Evolutionary conservation across 2,329 filamentous ascomycete genomes (phyloP).

Genomic region (Apiospora phragmitis): DNA sequence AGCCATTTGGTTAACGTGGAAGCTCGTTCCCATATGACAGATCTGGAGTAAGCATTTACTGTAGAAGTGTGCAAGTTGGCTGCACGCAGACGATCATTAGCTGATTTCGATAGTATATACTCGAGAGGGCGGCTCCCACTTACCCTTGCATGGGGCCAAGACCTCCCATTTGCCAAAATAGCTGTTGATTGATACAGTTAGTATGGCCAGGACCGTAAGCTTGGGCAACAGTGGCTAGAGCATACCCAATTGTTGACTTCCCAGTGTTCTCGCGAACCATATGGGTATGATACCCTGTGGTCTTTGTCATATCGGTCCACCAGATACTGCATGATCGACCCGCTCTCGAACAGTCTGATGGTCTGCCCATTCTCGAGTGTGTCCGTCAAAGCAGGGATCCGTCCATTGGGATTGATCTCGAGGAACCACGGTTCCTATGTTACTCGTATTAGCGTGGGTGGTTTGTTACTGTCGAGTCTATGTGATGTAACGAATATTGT

Average conservation of each 20-base stretch:
- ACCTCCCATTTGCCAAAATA: slow-evolving; percentile 73
- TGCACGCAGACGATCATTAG: background rate
- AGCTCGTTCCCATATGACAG: no score
- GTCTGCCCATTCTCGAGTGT: slow-evolving; percentile 64
- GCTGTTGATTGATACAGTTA: slow-evolving; percentile 64
- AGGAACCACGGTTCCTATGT: slow-evolving; percentile 68
- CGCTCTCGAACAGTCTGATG: slow-evolving; percentile 82
- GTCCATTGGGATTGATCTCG: slow-evolving; percentile 88
- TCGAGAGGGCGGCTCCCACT: slow-evolving; percentile 50
- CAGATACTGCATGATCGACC: slow-evolving; percentile 82
- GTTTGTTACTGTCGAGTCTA: background rate
- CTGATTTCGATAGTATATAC: background rate
- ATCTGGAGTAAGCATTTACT: slow-evolving; percentile 43
- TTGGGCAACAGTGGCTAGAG: slow-evolving; percentile 80
- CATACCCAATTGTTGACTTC: slow-evolving; percentile 78
- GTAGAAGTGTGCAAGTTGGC: slow-evolving; percentile 60
- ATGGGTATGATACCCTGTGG: slow-evolving; percentile 79
- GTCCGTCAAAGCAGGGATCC: slow-evolving; percentile 86
- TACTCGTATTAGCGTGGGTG: background rate
- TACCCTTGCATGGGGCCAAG: slow-evolving; percentile 83
- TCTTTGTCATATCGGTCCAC: slow-evolving; percentile 79
- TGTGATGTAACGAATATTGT: background rate
- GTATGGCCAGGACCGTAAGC: slow-evolving; percentile 71
- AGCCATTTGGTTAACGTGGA: background rate
- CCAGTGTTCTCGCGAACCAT: slow-evolving; percentile 71